phyloP scores from a whole-genome alignment of 768 basidiomycete genomes.

The Roridomyces roridus region DNA sequence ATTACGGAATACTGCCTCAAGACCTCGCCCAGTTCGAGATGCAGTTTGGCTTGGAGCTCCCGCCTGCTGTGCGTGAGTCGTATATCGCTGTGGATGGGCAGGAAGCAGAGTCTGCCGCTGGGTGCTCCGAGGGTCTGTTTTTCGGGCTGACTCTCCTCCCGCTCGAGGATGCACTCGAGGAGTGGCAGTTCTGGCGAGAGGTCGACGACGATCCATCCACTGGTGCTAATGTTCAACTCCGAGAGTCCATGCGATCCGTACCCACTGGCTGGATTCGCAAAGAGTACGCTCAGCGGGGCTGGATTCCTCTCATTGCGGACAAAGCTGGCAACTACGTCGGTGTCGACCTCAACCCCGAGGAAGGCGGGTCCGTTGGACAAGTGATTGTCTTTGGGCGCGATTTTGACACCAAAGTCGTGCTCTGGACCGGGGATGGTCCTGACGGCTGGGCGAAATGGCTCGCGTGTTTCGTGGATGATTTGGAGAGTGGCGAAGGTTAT shows the following conservation, averaged over 20 bases:
- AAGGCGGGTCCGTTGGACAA: slow-evolving; percentile 80
- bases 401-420: slow-evolving; percentile 96
- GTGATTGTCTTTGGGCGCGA: slow-evolving; percentile 99
- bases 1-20: slow-evolving; percentile 83
- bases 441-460: slow-evolving; percentile 97
- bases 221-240: slow-evolving; percentile 77
- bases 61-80: slow-evolving; percentile 87
- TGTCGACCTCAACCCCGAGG: slow-evolving; percentile 88
- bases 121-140: slow-evolving; percentile 90
- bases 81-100: slow-evolving; percentile 92
- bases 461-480: slow-evolving; percentile 87
- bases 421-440: slow-evolving; percentile 90
- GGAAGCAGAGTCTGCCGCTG: slow-evolving; percentile 87
- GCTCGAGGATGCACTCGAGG: slow-evolving; percentile 90
- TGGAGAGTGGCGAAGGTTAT: slow-evolving; percentile 89
- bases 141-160: slow-evolving; percentile 95
- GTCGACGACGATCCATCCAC: slow-evolving; percentile 89
- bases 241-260: slow-evolving; percentile 84
- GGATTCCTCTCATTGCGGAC: slow-evolving; percentile 95
- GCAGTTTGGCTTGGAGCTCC: slow-evolving; percentile 84
- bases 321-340: slow-evolving; percentile 97
- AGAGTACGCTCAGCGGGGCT: slow-evolving; percentile 93
- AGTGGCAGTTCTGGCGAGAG: slow-evolving; percentile 96
- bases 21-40: slow-evolving; percentile 84
- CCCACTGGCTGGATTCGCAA: slow-evolving; percentile 89